These are phyloP conservation scores for Epichloe aotearoae DNA, from an alignment of 2,329 filamentous ascomycete genomes.

Conservation along the genomic window DNA sequence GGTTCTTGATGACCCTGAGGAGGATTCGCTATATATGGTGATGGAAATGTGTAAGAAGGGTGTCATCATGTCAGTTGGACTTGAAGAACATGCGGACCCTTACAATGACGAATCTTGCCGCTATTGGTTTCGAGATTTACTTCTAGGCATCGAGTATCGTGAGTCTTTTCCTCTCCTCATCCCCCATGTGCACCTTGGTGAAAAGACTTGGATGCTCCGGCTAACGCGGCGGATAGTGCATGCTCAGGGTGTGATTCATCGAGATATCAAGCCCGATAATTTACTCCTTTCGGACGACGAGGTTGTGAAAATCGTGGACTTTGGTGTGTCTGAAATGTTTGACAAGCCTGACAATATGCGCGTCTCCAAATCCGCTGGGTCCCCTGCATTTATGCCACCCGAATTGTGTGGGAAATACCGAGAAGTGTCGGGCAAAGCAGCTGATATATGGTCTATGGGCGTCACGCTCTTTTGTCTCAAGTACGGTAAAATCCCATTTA, in stretches of 20 bases:
- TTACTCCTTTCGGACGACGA: constrained; percentile 80
- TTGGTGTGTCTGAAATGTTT: constrained; percentile 99
- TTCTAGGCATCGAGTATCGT: constrained; percentile 89
- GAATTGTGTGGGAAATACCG: constrained; percentile 84
- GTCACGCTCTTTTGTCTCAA: constrained; percentile 85
- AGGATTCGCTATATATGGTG: constrained; percentile 97
- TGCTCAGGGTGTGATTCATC: constrained; percentile 84
- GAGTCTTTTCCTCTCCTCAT: constrained; percentile 22
- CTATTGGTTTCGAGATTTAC: constrained; percentile 88
- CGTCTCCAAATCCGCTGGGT: constrained; percentile 85
- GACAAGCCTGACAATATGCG: constrained; percentile 75
- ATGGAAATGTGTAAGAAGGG: constrained; percentile 98
- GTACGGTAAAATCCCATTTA: constrained; percentile 81
- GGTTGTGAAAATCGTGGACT: constrained; percentile 93
- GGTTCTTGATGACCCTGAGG: constrained; percentile 86
- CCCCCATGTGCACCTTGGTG: not conserved
- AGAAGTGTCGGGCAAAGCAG: constrained; percentile 75
- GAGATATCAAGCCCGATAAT: constrained; percentile 97
- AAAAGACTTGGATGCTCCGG: not conserved
- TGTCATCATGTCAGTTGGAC: constrained; percentile 87
- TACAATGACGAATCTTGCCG: constrained; percentile 74
- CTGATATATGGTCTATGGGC: constrained; percentile 98
- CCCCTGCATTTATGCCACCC: constrained; percentile 85
- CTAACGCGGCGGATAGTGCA: constrained; percentile 46
- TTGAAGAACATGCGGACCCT: constrained; percentile 71